phyloP scores from a whole-genome alignment of 2,329 filamentous ascomycete genomes.

The Sporothrix mexicana region DNA sequence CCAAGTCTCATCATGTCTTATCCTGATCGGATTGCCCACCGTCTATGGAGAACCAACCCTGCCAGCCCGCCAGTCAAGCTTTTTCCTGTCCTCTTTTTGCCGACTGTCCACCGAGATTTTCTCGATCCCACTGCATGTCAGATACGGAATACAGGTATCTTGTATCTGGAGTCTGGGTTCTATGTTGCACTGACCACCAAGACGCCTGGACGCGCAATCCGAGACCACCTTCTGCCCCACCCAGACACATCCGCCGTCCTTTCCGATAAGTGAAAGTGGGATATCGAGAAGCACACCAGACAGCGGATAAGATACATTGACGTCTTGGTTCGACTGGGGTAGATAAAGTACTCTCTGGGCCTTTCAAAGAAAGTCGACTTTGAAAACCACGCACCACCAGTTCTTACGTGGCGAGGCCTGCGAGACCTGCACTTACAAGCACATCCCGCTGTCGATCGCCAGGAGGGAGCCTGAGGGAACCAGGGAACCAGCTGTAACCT shows the following conservation, averaged over 20 bases:
- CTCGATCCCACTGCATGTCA: background rate
- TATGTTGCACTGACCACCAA: background rate
- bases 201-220: conserved; percentile 21
- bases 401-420: too few species aligned
- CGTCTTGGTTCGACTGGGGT: too few species aligned
- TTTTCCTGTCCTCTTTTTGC: background rate
- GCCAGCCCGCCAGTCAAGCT: conserved; percentile 15
- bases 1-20: background rate
- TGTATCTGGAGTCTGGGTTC: background rate
- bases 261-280: background rate
- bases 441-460: background rate
- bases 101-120: background rate
- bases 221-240: conserved; percentile 1
- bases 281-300: too few species aligned
- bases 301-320: too few species aligned
- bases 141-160: background rate
- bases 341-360: too few species aligned
- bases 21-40: conserved; percentile 6
- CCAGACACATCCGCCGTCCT: background rate
- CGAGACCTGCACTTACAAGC: too few species aligned
- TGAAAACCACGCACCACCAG: too few species aligned
- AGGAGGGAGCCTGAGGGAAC: background rate
- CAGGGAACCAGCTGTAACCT: background rate
- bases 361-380: too few species aligned
- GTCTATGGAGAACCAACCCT: background rate